Percentiles rank a stretch among this genome's conserved stretches.
Conservation (phyloP, 192 early-diverging fungal genomes). For the Backusella westeae region DNA sequence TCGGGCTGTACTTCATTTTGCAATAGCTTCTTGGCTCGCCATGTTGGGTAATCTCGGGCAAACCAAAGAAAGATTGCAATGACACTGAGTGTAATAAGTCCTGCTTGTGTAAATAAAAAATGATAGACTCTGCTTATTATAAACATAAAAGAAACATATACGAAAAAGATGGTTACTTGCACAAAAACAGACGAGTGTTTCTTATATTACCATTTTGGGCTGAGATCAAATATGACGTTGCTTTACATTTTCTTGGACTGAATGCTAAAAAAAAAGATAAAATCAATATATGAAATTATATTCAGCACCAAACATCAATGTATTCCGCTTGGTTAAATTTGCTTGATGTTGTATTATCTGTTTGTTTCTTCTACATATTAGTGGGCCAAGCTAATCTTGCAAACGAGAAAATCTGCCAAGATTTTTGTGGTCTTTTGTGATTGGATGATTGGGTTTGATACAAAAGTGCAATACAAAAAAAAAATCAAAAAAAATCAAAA, state of each 20-base stretch:
- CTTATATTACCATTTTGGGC: background rate
- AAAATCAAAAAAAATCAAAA: too few relatives aligned
- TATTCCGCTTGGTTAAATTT: too few relatives aligned
- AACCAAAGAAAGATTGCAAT: background rate
- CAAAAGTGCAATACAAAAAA: too few relatives aligned
- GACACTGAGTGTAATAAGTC: background rate
- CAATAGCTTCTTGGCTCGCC: background rate
- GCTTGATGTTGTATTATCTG: too few relatives aligned
- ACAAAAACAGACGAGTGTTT: background rate
- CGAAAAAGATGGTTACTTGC: background rate
- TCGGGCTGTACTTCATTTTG: background rate
- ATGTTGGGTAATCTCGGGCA: background rate
- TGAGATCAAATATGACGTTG: constrained; percentile 5
- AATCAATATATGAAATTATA: background rate
- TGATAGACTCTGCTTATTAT: background rate
- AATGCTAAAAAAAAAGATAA: background rate
- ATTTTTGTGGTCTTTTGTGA: background rate
- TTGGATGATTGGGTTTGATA: background rate
- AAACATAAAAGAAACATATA: background rate
- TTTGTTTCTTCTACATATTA: too few relatives aligned
- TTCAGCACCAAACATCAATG: background rate
- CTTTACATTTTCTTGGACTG: background rate
- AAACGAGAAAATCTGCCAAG: background rate
- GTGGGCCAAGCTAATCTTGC: background rate
- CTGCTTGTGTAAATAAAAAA: background rate